Conservation (phyloP, 2,329 filamentous ascomycete genomes). For the Bretziella fagacearum region DNA sequence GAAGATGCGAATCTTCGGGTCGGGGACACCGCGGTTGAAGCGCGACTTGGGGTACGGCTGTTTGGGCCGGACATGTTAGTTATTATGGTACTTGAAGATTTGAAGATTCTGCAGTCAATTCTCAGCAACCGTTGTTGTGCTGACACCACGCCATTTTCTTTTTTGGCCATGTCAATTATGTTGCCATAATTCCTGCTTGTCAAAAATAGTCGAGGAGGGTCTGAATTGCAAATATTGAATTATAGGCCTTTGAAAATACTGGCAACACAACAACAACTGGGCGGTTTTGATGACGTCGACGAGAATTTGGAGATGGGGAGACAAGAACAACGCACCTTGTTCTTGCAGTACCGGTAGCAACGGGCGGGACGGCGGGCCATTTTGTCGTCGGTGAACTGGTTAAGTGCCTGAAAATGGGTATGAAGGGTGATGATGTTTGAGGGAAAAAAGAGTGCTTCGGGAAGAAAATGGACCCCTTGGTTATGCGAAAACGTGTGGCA, state of each 20-base stretch:
- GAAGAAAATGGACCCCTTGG: constrained; percentile 13
- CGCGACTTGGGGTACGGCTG: constrained; percentile 98
- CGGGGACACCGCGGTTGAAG: constrained; percentile 98
- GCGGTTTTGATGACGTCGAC: not conserved
- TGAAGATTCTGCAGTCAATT: no score
- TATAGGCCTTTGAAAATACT: not conserved
- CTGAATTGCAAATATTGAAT: not conserved
- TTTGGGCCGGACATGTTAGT: constrained; percentile 16
- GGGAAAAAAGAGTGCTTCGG: constrained; percentile 16
- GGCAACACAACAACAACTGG: not conserved
- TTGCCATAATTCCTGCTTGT: no score
- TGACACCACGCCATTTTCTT: no score
- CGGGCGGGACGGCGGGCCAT: constrained; percentile 99
- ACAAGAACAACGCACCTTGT: constrained; percentile 59
- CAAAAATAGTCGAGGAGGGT: no score
- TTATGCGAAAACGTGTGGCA: constrained; percentile 13
- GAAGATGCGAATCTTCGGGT: constrained; percentile 86
- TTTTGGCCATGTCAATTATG: no score
- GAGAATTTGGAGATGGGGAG: constrained; percentile 2
- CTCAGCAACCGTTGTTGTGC: no score
- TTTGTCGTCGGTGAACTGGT: constrained; percentile 40
- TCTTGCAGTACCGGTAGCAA: constrained; percentile 99
- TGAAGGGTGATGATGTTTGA: constrained; percentile 23
- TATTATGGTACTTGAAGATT: not conserved
- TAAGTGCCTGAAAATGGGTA: constrained; percentile 15